These are phyloP conservation scores for Exophiala oligosperma DNA, from an alignment of 2,329 filamentous ascomycete genomes.

Conservation along the genomic window DNA sequence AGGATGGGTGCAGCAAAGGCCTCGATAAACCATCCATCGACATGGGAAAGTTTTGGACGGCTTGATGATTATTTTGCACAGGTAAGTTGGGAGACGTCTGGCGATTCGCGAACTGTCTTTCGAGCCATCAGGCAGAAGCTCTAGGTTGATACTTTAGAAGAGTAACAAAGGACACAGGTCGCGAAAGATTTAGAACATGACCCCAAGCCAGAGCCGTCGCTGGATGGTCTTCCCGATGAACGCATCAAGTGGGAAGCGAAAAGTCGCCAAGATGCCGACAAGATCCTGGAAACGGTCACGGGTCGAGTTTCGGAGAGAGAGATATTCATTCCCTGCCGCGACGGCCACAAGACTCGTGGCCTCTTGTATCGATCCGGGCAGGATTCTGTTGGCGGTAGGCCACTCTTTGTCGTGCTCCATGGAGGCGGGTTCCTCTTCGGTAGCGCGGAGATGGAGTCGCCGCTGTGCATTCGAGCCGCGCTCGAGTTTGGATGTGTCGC, in stretches of 20 bases:
- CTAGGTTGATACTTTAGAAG: too few relatives aligned
- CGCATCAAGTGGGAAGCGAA: background rate
- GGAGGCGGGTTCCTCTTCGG: background rate
- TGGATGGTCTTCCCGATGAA: background rate
- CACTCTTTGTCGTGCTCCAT: background rate
- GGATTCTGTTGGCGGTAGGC: background rate
- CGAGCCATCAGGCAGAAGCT: too few relatives aligned
- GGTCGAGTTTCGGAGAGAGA: background rate
- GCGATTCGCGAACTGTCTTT: too few relatives aligned
- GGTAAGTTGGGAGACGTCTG: too few relatives aligned
- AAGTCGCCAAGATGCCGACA: background rate
- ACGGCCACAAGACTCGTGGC: background rate
- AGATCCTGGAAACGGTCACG: background rate
- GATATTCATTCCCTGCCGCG: background rate
- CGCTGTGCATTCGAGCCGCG: too few relatives aligned
- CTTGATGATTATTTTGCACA: too few relatives aligned
- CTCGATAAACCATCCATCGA: too few relatives aligned
- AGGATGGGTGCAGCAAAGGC: too few relatives aligned
- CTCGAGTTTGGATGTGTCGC: conserved; percentile 1
- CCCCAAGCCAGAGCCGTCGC: background rate
- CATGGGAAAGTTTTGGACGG: too few relatives aligned
- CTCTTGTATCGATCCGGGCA: background rate
- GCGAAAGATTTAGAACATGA: background rate
- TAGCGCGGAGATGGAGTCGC: background rate
- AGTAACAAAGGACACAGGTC: background rate